Base-by-base conservation (phyloP, 1,284 basidiomycete species). In the Trichosporon sp. region DNA sequence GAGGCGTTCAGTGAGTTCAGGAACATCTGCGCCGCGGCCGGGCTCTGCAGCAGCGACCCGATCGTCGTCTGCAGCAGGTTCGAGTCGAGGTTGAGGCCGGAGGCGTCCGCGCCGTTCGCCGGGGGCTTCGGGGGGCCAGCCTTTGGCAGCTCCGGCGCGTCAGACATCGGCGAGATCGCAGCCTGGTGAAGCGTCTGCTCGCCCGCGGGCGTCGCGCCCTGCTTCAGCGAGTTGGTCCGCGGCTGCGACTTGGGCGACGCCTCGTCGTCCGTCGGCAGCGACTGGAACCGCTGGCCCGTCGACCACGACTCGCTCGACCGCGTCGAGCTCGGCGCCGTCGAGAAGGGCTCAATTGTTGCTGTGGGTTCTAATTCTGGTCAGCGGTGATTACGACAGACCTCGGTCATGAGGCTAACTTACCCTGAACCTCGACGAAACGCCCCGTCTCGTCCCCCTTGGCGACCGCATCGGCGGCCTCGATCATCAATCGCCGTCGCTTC, bases 21-120 rank as follows among this genome's bases (percentile, higher is more conserved):
- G 62, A 93, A 85, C 73, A 89, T 88, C 73, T 92, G 90, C 68
- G 92, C 86, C 72, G 91, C 89, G 1, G 83, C 83, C 0, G 90
- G 90, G 0, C 88, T 87, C 60, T 88, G 87, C 62, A 89, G 85
- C 65, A 89, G 80, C 23, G 86, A 85, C 21, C 87, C 86, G 47
- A 92, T 85, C 1, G 89, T 86, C 3, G 86, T 84, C 72, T 90
- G 88, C 69, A 91, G 83, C 23, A 88, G 83, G 12, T 73, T 65
- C 12, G 85, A 85, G 68, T 83, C 81, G 65, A 81, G 77, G 66
- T 81, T 81, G 63, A 71, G 64, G 38, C 56, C 69, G 11, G 74
- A 70, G 12, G 47, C 18, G 63, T 69, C 64, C n/a, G 65, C n/a
- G 58, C 60, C 65, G 56, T 69, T 31, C 2, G 56, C 56, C 56